A percentile compares a stretch with the other conserved stretches of the same genome.
Conservation (phyloP, 1,284 basidiomycete genomes). For the Heterobasidion annosum region DNA sequence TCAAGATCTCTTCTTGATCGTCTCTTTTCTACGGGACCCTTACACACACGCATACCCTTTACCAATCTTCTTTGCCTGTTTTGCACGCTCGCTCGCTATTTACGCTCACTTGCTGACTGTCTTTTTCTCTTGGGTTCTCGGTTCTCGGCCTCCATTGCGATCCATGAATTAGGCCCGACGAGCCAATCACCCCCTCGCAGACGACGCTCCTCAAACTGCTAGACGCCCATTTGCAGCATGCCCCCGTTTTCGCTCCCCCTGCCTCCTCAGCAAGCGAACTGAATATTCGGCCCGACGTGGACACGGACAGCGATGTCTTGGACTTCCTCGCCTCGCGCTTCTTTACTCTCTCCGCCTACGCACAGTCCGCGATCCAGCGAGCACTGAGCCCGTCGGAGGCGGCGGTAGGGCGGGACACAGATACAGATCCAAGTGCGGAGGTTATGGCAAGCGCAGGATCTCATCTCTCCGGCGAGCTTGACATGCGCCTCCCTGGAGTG, state of each 20-base stretch:
- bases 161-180: conserved; percentile 38
- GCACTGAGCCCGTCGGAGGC: conserved; percentile 25
- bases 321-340: conserved; percentile 34
- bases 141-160: too few relatives aligned
- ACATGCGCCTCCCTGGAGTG: conserved; percentile 62
- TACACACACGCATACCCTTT: not conserved
- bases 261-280: not conserved
- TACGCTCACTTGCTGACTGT: conserved; percentile 2
- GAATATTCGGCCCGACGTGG: conserved; percentile 1
- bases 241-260: not conserved
- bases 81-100: not conserved
- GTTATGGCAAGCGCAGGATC: not conserved
- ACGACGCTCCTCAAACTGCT: conserved; percentile 79
- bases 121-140: not conserved
- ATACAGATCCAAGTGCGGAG: not conserved
- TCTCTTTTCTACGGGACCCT: not conserved
- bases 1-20: too few relatives aligned
- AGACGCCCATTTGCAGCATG: conserved; percentile 68
- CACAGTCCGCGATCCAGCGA: conserved; percentile 38
- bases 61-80: too few relatives aligned
- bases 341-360: conserved; percentile 43
- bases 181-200: conserved; percentile 77
- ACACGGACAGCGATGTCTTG: conserved; percentile 27
- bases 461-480: conserved; percentile 29
- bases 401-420: not conserved